These are phyloP conservation scores for Westerdykella sp. DNA, from an alignment of 2,329 filamentous ascomycete genomes.

Conservation along the genomic window DNA sequence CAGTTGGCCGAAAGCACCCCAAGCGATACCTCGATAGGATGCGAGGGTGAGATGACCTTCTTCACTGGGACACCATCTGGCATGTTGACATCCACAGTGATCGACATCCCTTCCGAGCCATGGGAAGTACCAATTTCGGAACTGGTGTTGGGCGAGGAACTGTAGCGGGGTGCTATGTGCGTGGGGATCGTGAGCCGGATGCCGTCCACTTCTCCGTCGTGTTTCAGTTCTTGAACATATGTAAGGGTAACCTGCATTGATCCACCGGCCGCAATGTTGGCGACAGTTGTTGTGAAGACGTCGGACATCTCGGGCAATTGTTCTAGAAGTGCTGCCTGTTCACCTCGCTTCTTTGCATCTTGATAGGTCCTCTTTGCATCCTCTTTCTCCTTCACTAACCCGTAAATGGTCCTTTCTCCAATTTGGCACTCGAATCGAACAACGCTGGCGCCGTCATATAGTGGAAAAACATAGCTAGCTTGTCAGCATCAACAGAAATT, in stretches of 20 bases:
- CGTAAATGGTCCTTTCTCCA: slow-evolving; percentile 52
- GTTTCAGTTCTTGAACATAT: slow-evolving; percentile 63
- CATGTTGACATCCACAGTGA: slow-evolving; percentile 53
- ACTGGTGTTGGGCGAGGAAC: slow-evolving; percentile 36
- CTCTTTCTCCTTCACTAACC: slow-evolving; percentile 58
- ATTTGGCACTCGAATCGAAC: slow-evolving; percentile 59
- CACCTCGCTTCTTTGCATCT: slow-evolving; percentile 50
- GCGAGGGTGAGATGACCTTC: slow-evolving; percentile 58
- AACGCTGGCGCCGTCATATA: slow-evolving; percentile 64
- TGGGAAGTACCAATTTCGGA: slow-evolving; percentile 21
- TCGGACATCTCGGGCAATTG: slow-evolving; percentile 53
- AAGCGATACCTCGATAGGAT: slow-evolving; percentile 58
- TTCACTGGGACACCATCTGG: slow-evolving; percentile 49
- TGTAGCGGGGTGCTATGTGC: slow-evolving; percentile 59
- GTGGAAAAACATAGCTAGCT: slow-evolving; percentile 56
- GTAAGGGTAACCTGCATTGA: slow-evolving; percentile 54
- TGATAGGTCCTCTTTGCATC: slow-evolving; percentile 55
- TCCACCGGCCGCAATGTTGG: slow-evolving; percentile 55
- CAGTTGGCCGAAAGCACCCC: slow-evolving; percentile 48
- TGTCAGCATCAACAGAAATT: background rate
- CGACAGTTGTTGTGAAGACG: slow-evolving; percentile 60
- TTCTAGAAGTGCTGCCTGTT: slow-evolving; percentile 59
- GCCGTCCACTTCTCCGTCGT: slow-evolving; percentile 60
- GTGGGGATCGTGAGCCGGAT: slow-evolving; percentile 62
- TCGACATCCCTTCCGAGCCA: slow-evolving; percentile 39